Base-by-base conservation (phyloP, 352 stramenopile genomes). In the Phytophthora lateralis region DNA sequence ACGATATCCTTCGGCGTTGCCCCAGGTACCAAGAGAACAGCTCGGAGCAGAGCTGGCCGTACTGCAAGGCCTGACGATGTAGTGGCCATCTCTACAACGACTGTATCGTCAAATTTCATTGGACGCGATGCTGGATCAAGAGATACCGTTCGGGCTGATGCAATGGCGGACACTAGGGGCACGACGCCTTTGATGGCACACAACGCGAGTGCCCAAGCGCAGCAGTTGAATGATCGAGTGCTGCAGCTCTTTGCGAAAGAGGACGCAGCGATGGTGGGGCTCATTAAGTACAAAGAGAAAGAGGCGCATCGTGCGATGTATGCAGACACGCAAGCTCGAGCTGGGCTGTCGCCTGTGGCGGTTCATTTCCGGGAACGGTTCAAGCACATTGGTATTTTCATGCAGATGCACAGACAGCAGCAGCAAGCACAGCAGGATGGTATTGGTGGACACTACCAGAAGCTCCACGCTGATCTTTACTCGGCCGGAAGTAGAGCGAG, bases 221-320 rank as follows among this genome's bases (percentile, higher is more conserved):
- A 32, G 2, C 11, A 52, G 20, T 15, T 64, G 1, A 73, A 61
- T 18, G 52, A 63, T 5, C 78, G 78, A 7, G 50, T 91, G 2
- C 38, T 84, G 1, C 45, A 73, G 21, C 69, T 93, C 18, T 80
- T 91, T n/a, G 66, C 66, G 0, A 52, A 72, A 27, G 76, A 93
- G 26, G 84, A 91, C 47, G 55, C 71, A 29, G 67, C 76, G 10
- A 76, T 93, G 57, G 42, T 85, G 20, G 70, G 74, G 8, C 65
- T 90, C 12, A 89, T 93, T 66, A 76, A 76, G 62, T 89, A 69
- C 60, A 84, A 89, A 38, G 78, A 93, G 64, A 86, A 79, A 24
- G 71, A 76, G 3, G 72, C 37, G 5, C 52, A 73, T 29, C 62
- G 66, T 0, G 70, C 70, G 26, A 12, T 73, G 17, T 69, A 59